phyloP scores from a whole-genome alignment of 1,284 basidiomycete genomes.

The Trichosporon sp. region DNA sequence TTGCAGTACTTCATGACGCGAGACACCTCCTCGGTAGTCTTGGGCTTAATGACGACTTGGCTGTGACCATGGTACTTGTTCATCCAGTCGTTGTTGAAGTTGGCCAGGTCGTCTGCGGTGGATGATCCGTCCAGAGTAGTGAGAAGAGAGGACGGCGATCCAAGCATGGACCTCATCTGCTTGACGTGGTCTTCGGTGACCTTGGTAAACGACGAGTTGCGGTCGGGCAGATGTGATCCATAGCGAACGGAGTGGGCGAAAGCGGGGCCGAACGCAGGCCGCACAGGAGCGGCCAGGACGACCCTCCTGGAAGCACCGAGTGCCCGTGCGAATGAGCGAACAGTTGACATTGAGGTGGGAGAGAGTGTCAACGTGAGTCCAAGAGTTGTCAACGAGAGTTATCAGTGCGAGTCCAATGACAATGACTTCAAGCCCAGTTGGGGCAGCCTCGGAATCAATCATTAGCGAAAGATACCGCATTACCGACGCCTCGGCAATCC shows the following conservation, averaged over 20 bases:
- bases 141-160: constrained; percentile 51
- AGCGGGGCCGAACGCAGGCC: not conserved
- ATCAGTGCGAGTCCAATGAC: no score
- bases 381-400: not conserved
- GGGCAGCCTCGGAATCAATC: not conserved
- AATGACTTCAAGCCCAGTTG: not conserved
- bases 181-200: constrained; percentile 52
- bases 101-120: constrained; percentile 62
- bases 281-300: not conserved
- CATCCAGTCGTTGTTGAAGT: constrained; percentile 96
- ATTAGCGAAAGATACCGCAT: not conserved
- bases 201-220: constrained; percentile 46
- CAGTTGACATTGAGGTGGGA: not conserved
- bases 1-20: constrained; percentile 81
- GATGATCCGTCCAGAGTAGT: constrained; percentile 51
- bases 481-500: not conserved
- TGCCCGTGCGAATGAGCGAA: not conserved
- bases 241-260: constrained; percentile 18
- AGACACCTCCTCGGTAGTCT: constrained; percentile 80
- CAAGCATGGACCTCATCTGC: constrained; percentile 51
- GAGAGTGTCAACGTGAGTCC: not conserved
- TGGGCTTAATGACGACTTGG: constrained; percentile 82
- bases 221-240: constrained; percentile 44
- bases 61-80: constrained; percentile 84
- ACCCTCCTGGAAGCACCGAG: not conserved